A percentile compares a stretch with the other conserved stretches of the same genome.
These are phyloP conservation scores for Penicillium sp. DNA, from an alignment of 2,329 filamentous ascomycete species.

Conservation along the genomic window DNA sequence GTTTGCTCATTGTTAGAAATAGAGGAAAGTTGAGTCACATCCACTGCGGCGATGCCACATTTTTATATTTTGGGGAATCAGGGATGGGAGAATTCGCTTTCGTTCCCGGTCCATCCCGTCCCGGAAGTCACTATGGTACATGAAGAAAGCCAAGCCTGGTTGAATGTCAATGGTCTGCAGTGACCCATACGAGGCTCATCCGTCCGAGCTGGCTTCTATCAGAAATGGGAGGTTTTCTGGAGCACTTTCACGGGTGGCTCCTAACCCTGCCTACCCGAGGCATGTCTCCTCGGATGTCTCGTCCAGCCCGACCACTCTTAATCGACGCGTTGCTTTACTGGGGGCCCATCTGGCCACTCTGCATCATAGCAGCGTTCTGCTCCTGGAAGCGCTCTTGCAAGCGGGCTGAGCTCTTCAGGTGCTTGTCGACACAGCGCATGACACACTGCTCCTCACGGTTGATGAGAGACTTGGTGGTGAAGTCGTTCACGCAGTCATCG, in stretches of 20 bases:
- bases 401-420: constrained; percentile 86
- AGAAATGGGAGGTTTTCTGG: background rate
- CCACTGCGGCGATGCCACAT: background rate
- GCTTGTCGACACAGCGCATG: constrained; percentile 93
- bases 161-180: background rate
- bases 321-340: constrained; percentile 25
- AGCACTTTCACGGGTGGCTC: background rate
- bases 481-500: constrained; percentile 95
- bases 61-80: constrained; percentile 16
- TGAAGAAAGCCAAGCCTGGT: constrained; percentile 5
- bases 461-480: constrained; percentile 93
- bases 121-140: constrained; percentile 26
- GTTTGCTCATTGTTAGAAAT: background rate
- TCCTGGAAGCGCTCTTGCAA: constrained; percentile 88
- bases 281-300: background rate
- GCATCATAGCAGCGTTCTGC: constrained; percentile 68
- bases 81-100: background rate
- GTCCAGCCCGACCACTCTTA: background rate
- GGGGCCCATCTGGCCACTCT: constrained; percentile 53
- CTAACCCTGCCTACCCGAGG: background rate
- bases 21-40: background rate
- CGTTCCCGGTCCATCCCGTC: constrained; percentile 8
- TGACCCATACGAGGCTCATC: background rate
- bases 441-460: constrained; percentile 89
- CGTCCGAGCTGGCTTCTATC: background rate